Percentiles rank a stretch among this genome's conserved stretches.
phyloP scores from a whole-genome alignment of 768 basidiomycete species.

The Thelephora aurantiotincta region DNA sequence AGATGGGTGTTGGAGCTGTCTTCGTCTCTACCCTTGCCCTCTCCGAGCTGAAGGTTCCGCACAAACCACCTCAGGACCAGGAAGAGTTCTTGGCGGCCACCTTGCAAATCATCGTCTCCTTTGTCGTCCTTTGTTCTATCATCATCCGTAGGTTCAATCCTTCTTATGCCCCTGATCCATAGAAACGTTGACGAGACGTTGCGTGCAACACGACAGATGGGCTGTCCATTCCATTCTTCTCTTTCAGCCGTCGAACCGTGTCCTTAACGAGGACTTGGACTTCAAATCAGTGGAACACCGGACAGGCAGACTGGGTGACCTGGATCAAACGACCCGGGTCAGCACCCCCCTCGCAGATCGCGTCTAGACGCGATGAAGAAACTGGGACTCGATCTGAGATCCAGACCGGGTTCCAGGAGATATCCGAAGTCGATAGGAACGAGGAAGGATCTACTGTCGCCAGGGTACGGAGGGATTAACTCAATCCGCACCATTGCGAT shows the following conservation, averaged over 20 bases:
- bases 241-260: slow-evolving; percentile 29
- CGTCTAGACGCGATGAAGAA: too few relatives aligned
- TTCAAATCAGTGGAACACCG: slow-evolving; percentile 10
- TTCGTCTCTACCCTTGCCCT: slow-evolving; percentile 74
- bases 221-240: slow-evolving; percentile 57
- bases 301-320: too few relatives aligned
- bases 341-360: too few relatives aligned
- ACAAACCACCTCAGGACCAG: slow-evolving; percentile 47
- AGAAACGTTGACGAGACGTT: neutral
- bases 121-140: slow-evolving; percentile 79
- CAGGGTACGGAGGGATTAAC: too few relatives aligned
- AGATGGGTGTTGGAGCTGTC: slow-evolving; percentile 89
- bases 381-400: too few relatives aligned
- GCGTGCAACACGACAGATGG: slow-evolving; percentile 30
- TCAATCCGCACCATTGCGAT: too few relatives aligned
- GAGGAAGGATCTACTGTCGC: too few relatives aligned
- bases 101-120: slow-evolving; percentile 76
- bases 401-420: too few relatives aligned
- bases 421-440: too few relatives aligned
- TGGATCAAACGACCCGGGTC: too few relatives aligned
- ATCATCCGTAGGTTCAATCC: slow-evolving; percentile 49
- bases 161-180: neutral
- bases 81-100: slow-evolving; percentile 58
- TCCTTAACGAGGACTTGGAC: slow-evolving; percentile 32
- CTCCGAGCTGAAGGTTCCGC: slow-evolving; percentile 41